phyloP scores from a whole-genome alignment of 805 yeast species.

The Lachancea nothofagi region DNA sequence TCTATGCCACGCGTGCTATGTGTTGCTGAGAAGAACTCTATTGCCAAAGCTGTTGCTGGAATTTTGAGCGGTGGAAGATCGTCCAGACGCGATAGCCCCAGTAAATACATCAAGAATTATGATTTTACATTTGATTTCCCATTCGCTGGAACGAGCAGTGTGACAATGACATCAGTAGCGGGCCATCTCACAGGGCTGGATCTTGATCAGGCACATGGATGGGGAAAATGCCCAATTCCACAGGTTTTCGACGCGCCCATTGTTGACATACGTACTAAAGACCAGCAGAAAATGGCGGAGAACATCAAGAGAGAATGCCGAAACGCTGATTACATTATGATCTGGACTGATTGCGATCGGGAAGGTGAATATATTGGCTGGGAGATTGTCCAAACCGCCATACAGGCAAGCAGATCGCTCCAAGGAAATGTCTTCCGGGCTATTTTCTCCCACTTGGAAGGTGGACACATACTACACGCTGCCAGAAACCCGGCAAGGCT shows the following conservation, averaged over 20 bases:
- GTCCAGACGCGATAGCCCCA: slow-evolving; percentile 42
- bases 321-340: slow-evolving; percentile 59
- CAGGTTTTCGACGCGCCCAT: slow-evolving; percentile 69
- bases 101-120: slow-evolving; percentile 70
- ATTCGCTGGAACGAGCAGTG: slow-evolving; percentile 52
- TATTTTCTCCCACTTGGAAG: slow-evolving; percentile 80
- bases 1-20: slow-evolving; percentile 51
- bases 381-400: slow-evolving; percentile 73
- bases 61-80: slow-evolving; percentile 71
- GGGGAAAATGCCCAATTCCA: slow-evolving; percentile 64
- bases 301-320: slow-evolving; percentile 68
- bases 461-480: slow-evolving; percentile 65
- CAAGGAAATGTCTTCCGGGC: slow-evolving; percentile 61
- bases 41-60: slow-evolving; percentile 69
- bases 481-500: slow-evolving; percentile 61
- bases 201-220: slow-evolving; percentile 48
- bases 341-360: slow-evolving; percentile 98
- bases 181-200: slow-evolving; percentile 74
- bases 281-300: slow-evolving; percentile 45
- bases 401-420: slow-evolving; percentile 38
- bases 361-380: slow-evolving; percentile 93
- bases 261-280: slow-evolving; percentile 37
- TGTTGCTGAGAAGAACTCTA: slow-evolving; percentile 96
- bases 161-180: slow-evolving; percentile 87
- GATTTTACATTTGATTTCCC: slow-evolving; percentile 65